A percentile compares a stretch with the other conserved stretches of the same genome.
phyloP scores from a whole-genome alignment of 176 grass and related monocot species.

The Oryza meridionalis region DNA sequence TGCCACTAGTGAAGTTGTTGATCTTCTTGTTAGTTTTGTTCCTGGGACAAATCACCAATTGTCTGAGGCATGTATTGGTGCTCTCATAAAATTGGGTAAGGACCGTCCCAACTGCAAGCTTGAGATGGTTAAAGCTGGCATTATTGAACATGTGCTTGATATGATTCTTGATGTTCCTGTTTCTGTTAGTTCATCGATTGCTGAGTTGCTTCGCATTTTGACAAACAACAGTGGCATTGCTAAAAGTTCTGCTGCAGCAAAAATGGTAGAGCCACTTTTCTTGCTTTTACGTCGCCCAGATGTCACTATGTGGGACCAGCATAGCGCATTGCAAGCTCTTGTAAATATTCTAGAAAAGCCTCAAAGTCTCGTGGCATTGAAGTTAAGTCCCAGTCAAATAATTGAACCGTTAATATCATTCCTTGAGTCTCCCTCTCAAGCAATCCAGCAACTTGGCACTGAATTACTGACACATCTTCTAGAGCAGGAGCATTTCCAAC shows the following conservation, averaged over 20 bases:
- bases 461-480: slow-evolving; percentile 90
- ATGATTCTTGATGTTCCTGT: slow-evolving; percentile 96
- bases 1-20: slow-evolving; percentile 73
- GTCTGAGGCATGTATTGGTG: slow-evolving; percentile 71
- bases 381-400: slow-evolving; percentile 86
- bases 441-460: slow-evolving; percentile 95
- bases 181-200: slow-evolving; percentile 78
- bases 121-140: slow-evolving; percentile 95
- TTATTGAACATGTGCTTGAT: slow-evolving; percentile 88
- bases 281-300: slow-evolving; percentile 77
- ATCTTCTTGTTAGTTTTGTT: slow-evolving; percentile 86
- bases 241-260: slow-evolving; percentile 86
- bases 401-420: slow-evolving; percentile 94
- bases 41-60: slow-evolving; percentile 76
- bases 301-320: slow-evolving; percentile 91
- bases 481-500: slow-evolving; percentile 95
- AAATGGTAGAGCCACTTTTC: slow-evolving; percentile 98
- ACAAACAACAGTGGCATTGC: slow-evolving; percentile 97
- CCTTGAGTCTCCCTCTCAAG: slow-evolving; percentile 94
- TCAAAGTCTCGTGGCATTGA: slow-evolving; percentile 77
- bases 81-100: slow-evolving; percentile 96
- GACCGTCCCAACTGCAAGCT: slow-evolving; percentile 93
- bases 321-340: slow-evolving; percentile 89
- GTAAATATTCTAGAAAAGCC: slow-evolving; percentile 99
- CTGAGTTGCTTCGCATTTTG: slow-evolving; percentile 93